phyloP scores from a whole-genome alignment of 345 rosid species.

The Ailanthus altissimus region DNA sequence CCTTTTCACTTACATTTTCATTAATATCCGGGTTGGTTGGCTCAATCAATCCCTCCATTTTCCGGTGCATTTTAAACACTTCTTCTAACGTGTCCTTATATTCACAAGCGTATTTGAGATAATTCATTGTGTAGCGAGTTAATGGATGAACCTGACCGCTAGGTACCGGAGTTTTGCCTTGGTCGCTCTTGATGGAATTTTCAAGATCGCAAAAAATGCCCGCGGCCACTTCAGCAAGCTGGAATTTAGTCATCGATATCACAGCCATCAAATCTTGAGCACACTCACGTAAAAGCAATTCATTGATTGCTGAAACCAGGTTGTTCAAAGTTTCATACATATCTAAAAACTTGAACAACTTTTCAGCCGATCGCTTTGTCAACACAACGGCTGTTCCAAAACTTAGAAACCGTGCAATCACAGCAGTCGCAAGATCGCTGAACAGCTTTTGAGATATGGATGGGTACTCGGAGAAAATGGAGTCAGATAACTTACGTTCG shows the following conservation, averaged over 20 bases:
- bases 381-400: slow-evolving; percentile 65
- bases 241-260: slow-evolving; percentile 36
- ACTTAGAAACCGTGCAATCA: slow-evolving; percentile 54
- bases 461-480: slow-evolving; percentile 41
- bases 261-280: slow-evolving; percentile 43
- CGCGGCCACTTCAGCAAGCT: slow-evolving; percentile 64
- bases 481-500: slow-evolving; percentile 50
- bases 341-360: slow-evolving; percentile 78
- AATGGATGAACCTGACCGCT: slow-evolving; percentile 83
- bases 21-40: neutral
- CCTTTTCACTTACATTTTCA: slow-evolving; percentile 1
- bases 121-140: slow-evolving; percentile 93
- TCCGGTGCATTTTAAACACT: slow-evolving; percentile 52
- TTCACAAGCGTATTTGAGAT: slow-evolving; percentile 72
- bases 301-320: slow-evolving; percentile 32
- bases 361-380: slow-evolving; percentile 68
- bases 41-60: slow-evolving; percentile 9
- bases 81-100: slow-evolving; percentile 69
- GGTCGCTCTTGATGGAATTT: slow-evolving; percentile 66
- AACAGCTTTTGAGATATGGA: slow-evolving; percentile 39
- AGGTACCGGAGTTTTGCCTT: slow-evolving; percentile 62
- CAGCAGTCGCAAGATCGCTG: slow-evolving; percentile 46
- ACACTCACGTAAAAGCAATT: slow-evolving; percentile 18
- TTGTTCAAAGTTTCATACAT: slow-evolving; percentile 73
- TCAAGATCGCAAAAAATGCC: slow-evolving; percentile 72